Evolutionary conservation across 75 land plant species (phyloP).

Genomic region (Cunninghamia lanceolata): DNA sequence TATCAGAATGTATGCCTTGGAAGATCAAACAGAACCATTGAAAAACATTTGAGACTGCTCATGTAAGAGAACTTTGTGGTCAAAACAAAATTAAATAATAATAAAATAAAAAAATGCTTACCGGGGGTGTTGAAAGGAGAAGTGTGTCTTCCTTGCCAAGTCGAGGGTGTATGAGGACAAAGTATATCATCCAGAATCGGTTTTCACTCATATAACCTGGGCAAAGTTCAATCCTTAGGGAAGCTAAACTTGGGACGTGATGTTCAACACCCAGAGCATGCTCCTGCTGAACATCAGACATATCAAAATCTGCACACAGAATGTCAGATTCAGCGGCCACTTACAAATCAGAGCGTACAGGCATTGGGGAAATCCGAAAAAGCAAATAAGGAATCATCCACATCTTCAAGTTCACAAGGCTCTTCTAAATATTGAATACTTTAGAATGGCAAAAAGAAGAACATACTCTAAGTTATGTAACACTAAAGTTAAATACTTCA

Average conservation of each 20-base stretch:
- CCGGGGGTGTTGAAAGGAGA: slow-evolving; percentile 81
- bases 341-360: background rate
- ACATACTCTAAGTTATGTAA: background rate
- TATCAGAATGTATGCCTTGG: background rate
- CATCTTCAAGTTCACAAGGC: background rate
- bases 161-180: slow-evolving; percentile 90
- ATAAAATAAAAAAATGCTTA: slow-evolving; percentile 10
- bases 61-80: background rate
- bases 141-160: slow-evolving; percentile 79
- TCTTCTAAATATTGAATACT: background rate
- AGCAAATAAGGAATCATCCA: background rate
- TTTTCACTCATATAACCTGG: slow-evolving; percentile 82
- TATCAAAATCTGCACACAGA: slow-evolving; percentile 66
- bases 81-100: slow-evolving; percentile 7
- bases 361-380: background rate
- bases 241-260: slow-evolving; percentile 66
- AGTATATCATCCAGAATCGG: slow-evolving; percentile 95
- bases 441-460: background rate
- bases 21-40: background rate
- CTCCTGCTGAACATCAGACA: slow-evolving; percentile 75
- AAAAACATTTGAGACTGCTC: background rate
- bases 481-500: background rate
- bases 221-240: slow-evolving; percentile 87
- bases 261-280: slow-evolving; percentile 77
- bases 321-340: slow-evolving; percentile 8